Conservation (phyloP, 169 alveolate species). For the Theileria parva region DNA sequence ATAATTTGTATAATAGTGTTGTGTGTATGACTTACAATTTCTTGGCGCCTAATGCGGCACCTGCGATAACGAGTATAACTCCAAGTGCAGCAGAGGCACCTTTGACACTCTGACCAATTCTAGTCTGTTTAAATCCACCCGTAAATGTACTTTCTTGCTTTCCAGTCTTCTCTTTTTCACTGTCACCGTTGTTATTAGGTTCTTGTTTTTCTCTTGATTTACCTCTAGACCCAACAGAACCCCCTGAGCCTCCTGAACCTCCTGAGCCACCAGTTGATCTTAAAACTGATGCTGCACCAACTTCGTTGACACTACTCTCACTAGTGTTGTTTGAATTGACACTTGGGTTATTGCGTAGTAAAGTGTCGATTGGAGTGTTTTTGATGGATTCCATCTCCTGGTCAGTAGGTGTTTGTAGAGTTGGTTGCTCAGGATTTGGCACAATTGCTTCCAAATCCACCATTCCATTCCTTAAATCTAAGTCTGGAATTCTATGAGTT, state of each 20-base stretch:
- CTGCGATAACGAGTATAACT: conserved; percentile 19
- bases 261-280: background rate
- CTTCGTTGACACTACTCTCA: background rate
- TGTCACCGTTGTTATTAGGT: background rate
- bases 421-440: background rate
- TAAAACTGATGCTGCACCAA: background rate
- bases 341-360: background rate
- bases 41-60: conserved; percentile 17
- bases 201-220: background rate
- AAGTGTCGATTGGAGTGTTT: background rate
- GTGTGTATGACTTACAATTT: background rate
- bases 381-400: background rate
- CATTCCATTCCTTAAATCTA: background rate
- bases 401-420: background rate
- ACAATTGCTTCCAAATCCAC: background rate
- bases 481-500: background rate
- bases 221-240: background rate
- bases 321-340: background rate
- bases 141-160: background rate
- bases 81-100: conserved; percentile 22
- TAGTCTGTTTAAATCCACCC: conserved; percentile 6
- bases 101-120: background rate
- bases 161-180: background rate
- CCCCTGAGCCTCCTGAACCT: no score
- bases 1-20: no score